Evolutionary conservation across 2,329 filamentous ascomycete genomes (phyloP).

Genomic region (Aspergillus pseudoterreus): DNA sequence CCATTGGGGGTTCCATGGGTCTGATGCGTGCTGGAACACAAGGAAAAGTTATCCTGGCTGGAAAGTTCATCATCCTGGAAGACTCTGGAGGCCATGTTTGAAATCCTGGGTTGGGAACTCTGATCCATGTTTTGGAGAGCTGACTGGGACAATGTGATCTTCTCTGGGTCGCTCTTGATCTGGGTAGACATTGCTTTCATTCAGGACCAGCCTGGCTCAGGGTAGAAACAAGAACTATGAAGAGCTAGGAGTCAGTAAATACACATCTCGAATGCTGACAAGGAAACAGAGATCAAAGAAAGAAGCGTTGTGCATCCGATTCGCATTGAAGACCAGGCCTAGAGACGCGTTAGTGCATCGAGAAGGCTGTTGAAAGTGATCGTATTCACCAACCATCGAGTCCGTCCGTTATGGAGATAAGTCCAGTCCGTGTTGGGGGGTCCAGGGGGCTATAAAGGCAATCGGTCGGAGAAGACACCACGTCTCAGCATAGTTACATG

Average conservation of each 20-base stretch:
- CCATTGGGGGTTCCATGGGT: constrained; percentile 33
- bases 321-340: constrained; percentile 3
- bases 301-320: constrained; percentile 17
- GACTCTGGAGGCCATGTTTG: constrained; percentile 37
- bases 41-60: constrained; percentile 40
- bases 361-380: not conserved
- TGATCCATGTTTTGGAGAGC: constrained; percentile 30
- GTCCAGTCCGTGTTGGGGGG: constrained; percentile 7
- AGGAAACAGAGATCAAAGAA: constrained; percentile 11
- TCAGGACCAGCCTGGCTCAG: constrained; percentile 16
- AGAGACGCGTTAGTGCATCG: constrained; percentile 3
- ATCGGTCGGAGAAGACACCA: constrained; percentile 1
- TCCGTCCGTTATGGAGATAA: not conserved
- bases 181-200: constrained; percentile 35
- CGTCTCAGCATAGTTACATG: constrained; percentile 2
- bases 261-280: constrained; percentile 18
- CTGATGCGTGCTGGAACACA: constrained; percentile 37
- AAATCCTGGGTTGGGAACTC: constrained; percentile 33
- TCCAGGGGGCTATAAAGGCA: constrained; percentile 6
- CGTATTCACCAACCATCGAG: constrained; percentile 8
- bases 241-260: constrained; percentile 29
- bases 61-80: constrained; percentile 43
- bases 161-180: constrained; percentile 35
- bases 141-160: constrained; percentile 33
- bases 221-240: constrained; percentile 26